Evolutionary conservation across 2,329 filamentous ascomycete species (phyloP).

Genomic region (Cordyceps cicadae): DNA sequence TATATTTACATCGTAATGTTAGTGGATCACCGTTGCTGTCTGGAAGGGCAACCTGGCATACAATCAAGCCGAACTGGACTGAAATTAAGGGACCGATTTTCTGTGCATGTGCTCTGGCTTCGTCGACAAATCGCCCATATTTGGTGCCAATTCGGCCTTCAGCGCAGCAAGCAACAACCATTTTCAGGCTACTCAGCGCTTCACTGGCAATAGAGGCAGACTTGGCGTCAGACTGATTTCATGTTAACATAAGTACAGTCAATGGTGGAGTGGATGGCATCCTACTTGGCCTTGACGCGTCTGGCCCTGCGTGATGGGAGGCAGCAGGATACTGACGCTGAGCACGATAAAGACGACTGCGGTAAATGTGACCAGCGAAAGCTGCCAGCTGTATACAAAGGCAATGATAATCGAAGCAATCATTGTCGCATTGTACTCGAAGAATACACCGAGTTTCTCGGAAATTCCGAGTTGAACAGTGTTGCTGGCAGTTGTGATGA

Average conservation of each 20-base stretch:
- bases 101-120: conserved; percentile 42
- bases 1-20: conserved; percentile 16
- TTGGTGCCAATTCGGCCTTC: conserved; percentile 44
- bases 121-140: conserved; percentile 45
- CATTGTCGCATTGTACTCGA: conserved; percentile 48
- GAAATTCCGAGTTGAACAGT: conserved; percentile 57
- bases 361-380: conserved; percentile 51
- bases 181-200: conserved; percentile 49
- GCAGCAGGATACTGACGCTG: conserved; percentile 40
- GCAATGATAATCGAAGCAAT: conserved; percentile 45
- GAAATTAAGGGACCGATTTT: conserved; percentile 42
- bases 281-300: conserved; percentile 34
- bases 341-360: conserved; percentile 48
- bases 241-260: background rate
- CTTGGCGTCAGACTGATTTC: conserved; percentile 27
- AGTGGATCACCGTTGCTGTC: conserved; percentile 7
- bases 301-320: conserved; percentile 48
- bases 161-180: conserved; percentile 55
- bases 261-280: background rate
- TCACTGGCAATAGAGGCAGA: conserved; percentile 54
- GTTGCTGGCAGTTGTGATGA: conserved; percentile 57
- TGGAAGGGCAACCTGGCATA: conserved; percentile 14
- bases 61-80: conserved; percentile 43
- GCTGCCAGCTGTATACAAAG: conserved; percentile 48
- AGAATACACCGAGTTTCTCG: conserved; percentile 50